These are phyloP conservation scores for Chaetomium sp. DNA, from an alignment of 2,329 filamentous ascomycete species.

Conservation along the genomic window DNA sequence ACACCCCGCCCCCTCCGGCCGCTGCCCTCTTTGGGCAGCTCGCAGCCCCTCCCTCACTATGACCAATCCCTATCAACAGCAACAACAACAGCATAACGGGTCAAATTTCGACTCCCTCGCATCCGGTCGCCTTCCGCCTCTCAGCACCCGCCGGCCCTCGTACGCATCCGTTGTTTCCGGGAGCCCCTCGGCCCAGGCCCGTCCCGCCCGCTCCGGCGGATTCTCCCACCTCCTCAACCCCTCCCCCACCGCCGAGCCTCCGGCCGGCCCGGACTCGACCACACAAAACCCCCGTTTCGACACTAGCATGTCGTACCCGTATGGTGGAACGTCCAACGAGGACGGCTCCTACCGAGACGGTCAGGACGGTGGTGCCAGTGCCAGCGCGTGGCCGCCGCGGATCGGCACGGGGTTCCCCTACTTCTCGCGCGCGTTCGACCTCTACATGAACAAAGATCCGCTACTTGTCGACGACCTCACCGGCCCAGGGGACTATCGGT, in stretches of 20 bases:
- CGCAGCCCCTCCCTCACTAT: conserved; percentile 28
- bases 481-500: conserved; percentile 19
- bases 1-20: not conserved
- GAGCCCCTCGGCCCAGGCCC: conserved; percentile 31
- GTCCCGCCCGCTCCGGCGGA: conserved; percentile 33
- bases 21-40: conserved; percentile 12
- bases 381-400: conserved; percentile 24
- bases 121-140: conserved; percentile 25
- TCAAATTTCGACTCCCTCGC: conserved; percentile 28
- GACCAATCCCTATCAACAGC: conserved; percentile 38
- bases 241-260: conserved; percentile 31
- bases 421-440: conserved; percentile 49
- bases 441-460: conserved; percentile 34
- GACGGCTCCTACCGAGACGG: conserved; percentile 18
- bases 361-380: not conserved
- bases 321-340: conserved; percentile 9
- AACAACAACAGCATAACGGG: conserved; percentile 29
- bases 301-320: conserved; percentile 7
- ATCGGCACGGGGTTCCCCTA: conserved; percentile 33
- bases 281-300: conserved; percentile 20
- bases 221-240: conserved; percentile 52
- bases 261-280: not conserved
- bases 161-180: conserved; percentile 38
- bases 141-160: conserved; percentile 33
- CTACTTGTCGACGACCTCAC: conserved; percentile 9